phyloP scores from a whole-genome alignment of 495 filamentous ascomycete genomes.

The Aspergillus hancockii region DNA sequence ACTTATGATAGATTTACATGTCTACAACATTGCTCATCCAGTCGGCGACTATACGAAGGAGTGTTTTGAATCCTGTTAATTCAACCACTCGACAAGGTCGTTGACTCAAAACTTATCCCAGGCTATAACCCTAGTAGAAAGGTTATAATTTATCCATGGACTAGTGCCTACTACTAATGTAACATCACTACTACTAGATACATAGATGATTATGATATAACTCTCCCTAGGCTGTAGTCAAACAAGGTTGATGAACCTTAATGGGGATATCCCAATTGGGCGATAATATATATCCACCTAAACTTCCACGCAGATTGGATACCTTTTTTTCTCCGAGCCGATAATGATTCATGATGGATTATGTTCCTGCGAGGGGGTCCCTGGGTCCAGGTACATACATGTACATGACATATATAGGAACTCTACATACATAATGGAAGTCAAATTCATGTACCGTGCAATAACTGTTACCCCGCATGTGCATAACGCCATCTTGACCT shows the following conservation, averaged over 20 bases:
- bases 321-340: slow-evolving; percentile 11
- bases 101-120: background rate
- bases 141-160: background rate
- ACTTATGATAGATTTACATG: slow-evolving; percentile 11
- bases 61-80: background rate
- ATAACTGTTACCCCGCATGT: slow-evolving; percentile 12
- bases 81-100: background rate
- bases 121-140: background rate
- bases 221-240: background rate
- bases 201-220: too few species aligned
- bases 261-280: background rate
- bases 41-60: background rate
- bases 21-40: slow-evolving; percentile 4
- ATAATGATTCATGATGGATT: slow-evolving; percentile 17
- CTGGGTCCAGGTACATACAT: slow-evolving; percentile 6
- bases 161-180: too few species aligned
- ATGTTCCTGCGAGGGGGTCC: slow-evolving; percentile 2
- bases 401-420: background rate
- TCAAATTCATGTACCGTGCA: background rate
- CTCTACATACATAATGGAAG: background rate
- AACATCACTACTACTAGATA: too few species aligned
- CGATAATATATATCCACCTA: background rate
- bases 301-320: background rate
- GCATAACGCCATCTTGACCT: slow-evolving; percentile 17
- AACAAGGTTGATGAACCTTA: background rate